Base-by-base conservation (phyloP, 192 early-diverging fungal species). In the Podila epigama region DNA sequence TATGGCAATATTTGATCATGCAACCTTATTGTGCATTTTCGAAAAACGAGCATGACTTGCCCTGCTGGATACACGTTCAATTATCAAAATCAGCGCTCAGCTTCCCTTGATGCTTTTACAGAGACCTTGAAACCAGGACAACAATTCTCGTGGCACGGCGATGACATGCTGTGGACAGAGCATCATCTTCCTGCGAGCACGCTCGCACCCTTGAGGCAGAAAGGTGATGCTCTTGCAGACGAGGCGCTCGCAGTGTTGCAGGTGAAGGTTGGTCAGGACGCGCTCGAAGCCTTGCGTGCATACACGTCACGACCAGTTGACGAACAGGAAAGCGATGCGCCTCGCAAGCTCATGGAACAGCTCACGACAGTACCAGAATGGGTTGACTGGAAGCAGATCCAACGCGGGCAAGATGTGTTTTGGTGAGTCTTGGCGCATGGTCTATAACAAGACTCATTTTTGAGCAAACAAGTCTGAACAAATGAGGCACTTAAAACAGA, bases 311-410 rank as follows among this genome's bases (percentile, higher is more conserved):
- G 29, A 0, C 70, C 70, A 8, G 40, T 25, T 15, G 25, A 37
- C 5, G 42, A 51, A 20, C 63, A 79, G 39, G 57, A 51, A 20
- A 69, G 66, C 31, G 12, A 52, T 42, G 68, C 75, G 12, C 58
- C 63, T 35, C 68, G 57, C 0, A 36, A 51, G n/a, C 68, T 69
- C 18, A 39, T 69, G 60, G 33, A 70, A 8, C 60, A 79, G 25
- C 12, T 70, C 35, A 79, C 51, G 55, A 51, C 51, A 0, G 68
- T 79, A 5, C 75, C 75, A 41, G 75, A 79, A 4, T 79, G 75
- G 75, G 55, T 79, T 3, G 57, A 79, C 9, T 63, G 59, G 66
- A 40, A 58, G 4, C 60, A 64, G 10, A 53, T 79, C 2, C 37
- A 54, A n/a, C 51, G 75, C 5, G 75, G 75, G 0, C 75, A 79